Conservation (phyloP, 495 filamentous ascomycete species). For the Cairneyella variabilis region DNA sequence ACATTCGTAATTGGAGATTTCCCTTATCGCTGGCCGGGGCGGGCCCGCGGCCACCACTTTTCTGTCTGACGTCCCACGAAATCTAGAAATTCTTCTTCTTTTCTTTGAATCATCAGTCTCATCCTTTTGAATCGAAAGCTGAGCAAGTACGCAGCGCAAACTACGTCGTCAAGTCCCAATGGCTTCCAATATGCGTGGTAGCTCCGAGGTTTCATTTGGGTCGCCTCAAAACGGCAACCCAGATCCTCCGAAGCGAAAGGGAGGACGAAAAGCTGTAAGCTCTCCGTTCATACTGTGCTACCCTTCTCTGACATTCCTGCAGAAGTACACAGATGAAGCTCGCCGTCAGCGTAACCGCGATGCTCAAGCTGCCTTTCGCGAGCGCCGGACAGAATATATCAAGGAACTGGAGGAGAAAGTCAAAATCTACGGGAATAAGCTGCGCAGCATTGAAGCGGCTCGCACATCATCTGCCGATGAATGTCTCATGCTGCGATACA, state of each 20-base stretch:
- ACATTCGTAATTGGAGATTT: not conserved
- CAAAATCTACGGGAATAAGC: not conserved
- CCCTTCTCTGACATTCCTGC: too few relatives aligned
- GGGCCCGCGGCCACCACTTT: not conserved
- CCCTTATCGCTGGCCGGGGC: not conserved
- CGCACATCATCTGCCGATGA: constrained; percentile 1
- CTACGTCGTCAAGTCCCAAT: not conserved
- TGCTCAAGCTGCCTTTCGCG: constrained; percentile 17
- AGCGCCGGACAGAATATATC: constrained; percentile 17
- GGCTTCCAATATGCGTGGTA: constrained; percentile 3
- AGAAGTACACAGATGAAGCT: constrained; percentile 8
- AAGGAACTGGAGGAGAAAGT: constrained; percentile 14
- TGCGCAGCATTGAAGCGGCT: not conserved
- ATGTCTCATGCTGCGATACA: constrained; percentile 19
- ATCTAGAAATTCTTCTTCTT: not conserved
- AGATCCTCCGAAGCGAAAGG: constrained; percentile 2
- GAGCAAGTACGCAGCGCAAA: not conserved
- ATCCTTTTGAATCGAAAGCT: not conserved
- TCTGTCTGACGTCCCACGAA: too few relatives aligned
- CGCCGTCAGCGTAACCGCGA: constrained; percentile 18
- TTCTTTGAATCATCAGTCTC: not conserved
- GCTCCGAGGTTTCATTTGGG: constrained; percentile 3
- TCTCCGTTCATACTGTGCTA: too few relatives aligned
- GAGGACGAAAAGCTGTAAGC: constrained; percentile 13
- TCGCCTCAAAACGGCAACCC: not conserved